Evolutionary conservation across 148 eudicot species (phyloP), one percentile per base, ranked within the genome.

Genomic region (Camellia sinensis): DNA sequence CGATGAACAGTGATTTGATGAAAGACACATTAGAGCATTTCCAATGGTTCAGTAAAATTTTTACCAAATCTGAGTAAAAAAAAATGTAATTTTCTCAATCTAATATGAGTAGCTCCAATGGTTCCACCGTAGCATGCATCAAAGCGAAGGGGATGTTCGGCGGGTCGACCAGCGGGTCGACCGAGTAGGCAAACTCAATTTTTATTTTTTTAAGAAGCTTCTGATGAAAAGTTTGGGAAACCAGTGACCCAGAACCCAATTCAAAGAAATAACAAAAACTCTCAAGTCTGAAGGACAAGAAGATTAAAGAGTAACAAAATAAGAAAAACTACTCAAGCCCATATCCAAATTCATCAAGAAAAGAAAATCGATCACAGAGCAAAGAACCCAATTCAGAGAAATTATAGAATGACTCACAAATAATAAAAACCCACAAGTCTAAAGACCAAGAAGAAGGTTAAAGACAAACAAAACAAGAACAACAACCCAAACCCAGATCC

Each of bases 271-370:
- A 11, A 56, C 7, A 53, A 52, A 52, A 11, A 52, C 60, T 18
- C 61, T 53, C 12, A 29, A 73, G 41, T n/a, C 17, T 4, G 22
- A 76, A 59, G 13, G 14, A 21, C n/a, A 54, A 59, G 48, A 60
- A 61, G 15, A 69, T 21, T 50, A 29, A 70, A 17, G 29, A 5
- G n/a, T 13, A 70, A 61, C 43, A 45, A 63, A 22, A 75, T 40
- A 45, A 45, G 2, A 69, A 14, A 37, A 78, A 44, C 5, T 41
- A 73, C 2, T 15, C 67, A 79, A n/a, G 4, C 84, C 81, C 75
- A 60, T 12, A 73, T 73, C 73, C 67, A 71, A 79, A 85, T 70
- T 74, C 62, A 74, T 72, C 80, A 56, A 21, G 73, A 86, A 79
- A 80, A 52, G 52, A 76, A 79, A 7, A 52, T 60, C 63, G 66